A percentile compares a stretch with the other conserved stretches of the same genome.
These are phyloP conservation scores for Colletotrichum lentis DNA, from an alignment of 2,329 filamentous ascomycete genomes.

Conservation along the genomic window DNA sequence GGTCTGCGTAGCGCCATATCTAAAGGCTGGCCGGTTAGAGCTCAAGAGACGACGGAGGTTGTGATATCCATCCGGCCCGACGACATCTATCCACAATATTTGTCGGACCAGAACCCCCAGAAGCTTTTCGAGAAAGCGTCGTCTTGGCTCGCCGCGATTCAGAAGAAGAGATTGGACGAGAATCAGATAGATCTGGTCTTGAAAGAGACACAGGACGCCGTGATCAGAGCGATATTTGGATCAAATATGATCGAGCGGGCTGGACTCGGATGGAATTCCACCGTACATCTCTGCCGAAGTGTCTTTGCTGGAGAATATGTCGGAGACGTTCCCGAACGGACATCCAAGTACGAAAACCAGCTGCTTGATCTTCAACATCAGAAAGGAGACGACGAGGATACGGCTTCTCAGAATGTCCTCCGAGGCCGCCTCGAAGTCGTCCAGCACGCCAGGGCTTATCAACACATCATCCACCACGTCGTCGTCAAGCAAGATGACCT, in stretches of 20 bases:
- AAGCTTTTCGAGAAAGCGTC: background rate
- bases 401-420: background rate
- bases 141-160: background rate
- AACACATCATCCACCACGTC: background rate
- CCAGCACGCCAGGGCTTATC: background rate
- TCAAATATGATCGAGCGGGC: constrained; percentile 5
- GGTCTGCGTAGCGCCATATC: too few relatives aligned
- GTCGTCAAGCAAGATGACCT: background rate
- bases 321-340: background rate
- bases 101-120: background rate
- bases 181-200: background rate
- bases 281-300: background rate
- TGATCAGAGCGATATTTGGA: background rate
- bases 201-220: background rate
- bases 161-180: background rate
- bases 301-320: background rate
- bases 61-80: background rate
- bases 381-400: background rate
- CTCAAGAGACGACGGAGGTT: background rate
- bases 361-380: background rate
- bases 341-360: background rate
- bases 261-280: background rate
- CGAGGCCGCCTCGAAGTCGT: background rate
- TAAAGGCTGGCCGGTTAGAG: background rate
- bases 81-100: background rate